A percentile compares a stretch with the other conserved stretches of the same genome.
Conservation (phyloP, 1,284 basidiomycete genomes). For the Trametes versicolor region DNA sequence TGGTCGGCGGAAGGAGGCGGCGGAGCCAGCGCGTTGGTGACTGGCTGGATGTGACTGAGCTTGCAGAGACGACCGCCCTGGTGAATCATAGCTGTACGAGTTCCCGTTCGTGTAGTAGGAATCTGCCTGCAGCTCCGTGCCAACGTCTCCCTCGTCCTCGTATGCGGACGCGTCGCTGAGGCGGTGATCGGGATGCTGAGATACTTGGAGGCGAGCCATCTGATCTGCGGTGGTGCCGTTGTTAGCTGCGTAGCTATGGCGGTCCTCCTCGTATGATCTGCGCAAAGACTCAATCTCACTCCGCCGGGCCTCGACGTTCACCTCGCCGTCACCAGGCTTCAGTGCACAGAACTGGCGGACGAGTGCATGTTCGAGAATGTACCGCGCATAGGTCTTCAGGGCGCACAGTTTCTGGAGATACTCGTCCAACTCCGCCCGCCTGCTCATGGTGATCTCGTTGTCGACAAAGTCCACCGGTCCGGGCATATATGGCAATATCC, state of each 20-base stretch:
- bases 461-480: conserved; percentile 90
- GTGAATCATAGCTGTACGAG: conserved; percentile 21
- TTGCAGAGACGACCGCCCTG: conserved; percentile 23
- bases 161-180: conserved; percentile 42
- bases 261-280: conserved; percentile 41
- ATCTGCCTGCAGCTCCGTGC: conserved; percentile 31
- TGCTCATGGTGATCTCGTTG: conserved; percentile 84
- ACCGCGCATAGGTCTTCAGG: conserved; percentile 71
- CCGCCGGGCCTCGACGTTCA: conserved; percentile 66
- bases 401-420: conserved; percentile 87
- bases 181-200: conserved; percentile 30
- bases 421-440: conserved; percentile 87
- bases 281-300: conserved; percentile 64
- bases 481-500: conserved; percentile 96
- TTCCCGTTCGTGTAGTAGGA: conserved; percentile 29
- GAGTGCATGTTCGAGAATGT: conserved; percentile 85
- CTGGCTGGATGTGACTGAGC: conserved; percentile 36
- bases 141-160: conserved; percentile 37
- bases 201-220: conserved; percentile 36
- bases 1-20: conserved; percentile 50
- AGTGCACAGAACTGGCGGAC: conserved; percentile 89
- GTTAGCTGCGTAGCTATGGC: conserved; percentile 42
- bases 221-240: conserved; percentile 39
- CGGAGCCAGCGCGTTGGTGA: conserved; percentile 61
- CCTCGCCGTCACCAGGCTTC: conserved; percentile 88